Base-by-base conservation (phyloP, 371 early-diverging fungal genomes). In the Haplosporangium sp. region DNA sequence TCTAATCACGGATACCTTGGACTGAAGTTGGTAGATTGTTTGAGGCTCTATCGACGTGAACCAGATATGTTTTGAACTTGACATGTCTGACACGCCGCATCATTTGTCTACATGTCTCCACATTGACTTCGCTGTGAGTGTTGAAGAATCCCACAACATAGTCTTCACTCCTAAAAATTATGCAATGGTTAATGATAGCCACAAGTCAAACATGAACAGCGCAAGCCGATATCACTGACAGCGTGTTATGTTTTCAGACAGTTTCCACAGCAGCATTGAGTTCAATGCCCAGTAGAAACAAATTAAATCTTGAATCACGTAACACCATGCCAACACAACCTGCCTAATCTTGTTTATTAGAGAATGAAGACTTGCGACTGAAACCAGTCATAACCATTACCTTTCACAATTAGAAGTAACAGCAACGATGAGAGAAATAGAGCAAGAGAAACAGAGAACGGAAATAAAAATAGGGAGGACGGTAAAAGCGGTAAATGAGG, bases 91-190 rank as follows among this genome's bases (percentile, higher is more conserved):
- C 61, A 50, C 61, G 67, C 39, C 61, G 61, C 61, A 67, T 48
- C 67, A 67, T 67, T 53, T 61, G 61, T 42, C 53, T 59, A 39
- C 52, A 60, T 59, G 52, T 60, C 19, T 61, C 67, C n/a, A 67
- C 68, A 52, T 47, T 56, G 42, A 60, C 61, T 40, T 61, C 0
- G 39, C 52, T 67, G 3, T 61, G 45, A 9, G 68, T 67, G 68
- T 53, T 60, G 61, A 69, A 62, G 35, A 62, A 56, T 7, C 62
- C 69, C 15, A 42, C 48, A 15, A 53, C 69, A 38, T 61, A 69
- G 62, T 61, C 62, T 5, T 47, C 6, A 10, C 47, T 47, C 53
- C 53, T 53, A 53, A 53, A 20, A 53, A 20, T 27, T 53, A 53
- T 20, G 53, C 20, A 20, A 53, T 53, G 53, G 53, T 53, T 53